Base-by-base conservation (phyloP, 768 basidiomycete species). In the Pulveroboletus ravenelii region DNA sequence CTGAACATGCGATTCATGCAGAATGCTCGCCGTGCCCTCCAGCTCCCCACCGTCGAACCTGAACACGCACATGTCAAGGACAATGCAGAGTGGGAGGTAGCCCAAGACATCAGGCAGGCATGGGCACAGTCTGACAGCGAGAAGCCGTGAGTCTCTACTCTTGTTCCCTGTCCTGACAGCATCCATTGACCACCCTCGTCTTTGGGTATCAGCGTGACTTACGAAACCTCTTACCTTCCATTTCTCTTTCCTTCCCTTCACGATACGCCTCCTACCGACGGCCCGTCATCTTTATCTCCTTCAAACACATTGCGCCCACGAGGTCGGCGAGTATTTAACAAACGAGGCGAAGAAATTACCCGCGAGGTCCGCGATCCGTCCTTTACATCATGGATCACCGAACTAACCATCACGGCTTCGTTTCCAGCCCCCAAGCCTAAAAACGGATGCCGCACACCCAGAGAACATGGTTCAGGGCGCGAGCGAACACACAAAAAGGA, bases 1-100 rank as follows among this genome's bases (percentile, higher is more conserved):
- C 72, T 86, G 9, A 78, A 79, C 57, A 73, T 87, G 39, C 78
- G 79, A 2, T 87, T 87, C 62, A 87, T 87, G 85, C 85, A 84
- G 64, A 84, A 84, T 67, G 80, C 84, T 0, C 77, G 79, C 2
- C 74, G 20, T 4, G 20, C n/a, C n/a, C n/a, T n/a, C n/a, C n/a
- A n/a, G n/a, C 20, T 23, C 20, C 20, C 20, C 20, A 23, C 25
- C n/a, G n/a, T n/a, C n/a, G n/a, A n/a, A n/a, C n/a, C n/a, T n/a
- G n/a, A n/a, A n/a, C n/a, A n/a, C n/a, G n/a, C n/a, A n/a, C n/a
- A n/a, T n/a, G n/a, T n/a, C n/a, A 74, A 78, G 58, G 83, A 86
- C 60, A 82, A 84, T 45, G 81, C 75, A 0, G 72, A 82, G 60
- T 87, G 85, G 85, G 78, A 82, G 57, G 72, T 87, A 9, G 66